phyloP scores from a whole-genome alignment of 2,329 filamentous ascomycete species.

The Ophiosphaerella herpotricha region DNA sequence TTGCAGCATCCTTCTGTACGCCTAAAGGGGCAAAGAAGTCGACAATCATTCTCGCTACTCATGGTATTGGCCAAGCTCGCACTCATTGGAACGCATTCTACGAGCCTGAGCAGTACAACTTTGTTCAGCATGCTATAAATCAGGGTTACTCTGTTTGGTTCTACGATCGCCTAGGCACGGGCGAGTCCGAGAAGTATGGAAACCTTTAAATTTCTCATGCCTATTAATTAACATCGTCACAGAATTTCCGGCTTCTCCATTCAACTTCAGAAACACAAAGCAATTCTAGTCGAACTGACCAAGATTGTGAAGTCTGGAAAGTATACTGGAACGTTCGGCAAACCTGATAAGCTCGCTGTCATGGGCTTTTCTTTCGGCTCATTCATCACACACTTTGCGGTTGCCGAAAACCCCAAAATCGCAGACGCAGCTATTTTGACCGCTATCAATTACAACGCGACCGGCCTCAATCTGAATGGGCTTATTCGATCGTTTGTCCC shows the following conservation, averaged over 20 bases:
- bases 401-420: conserved; percentile 18
- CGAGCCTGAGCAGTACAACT: conserved; percentile 37
- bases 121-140: conserved; percentile 36
- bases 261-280: conserved; percentile 12
- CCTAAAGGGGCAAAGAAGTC: conserved; percentile 19
- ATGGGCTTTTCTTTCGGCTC: conserved; percentile 36
- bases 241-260: conserved; percentile 4
- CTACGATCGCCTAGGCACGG: conserved; percentile 45
- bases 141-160: conserved; percentile 43
- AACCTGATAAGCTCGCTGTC: conserved; percentile 24
- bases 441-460: conserved; percentile 22
- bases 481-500: conserved; percentile 21
- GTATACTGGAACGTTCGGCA: conserved; percentile 20
- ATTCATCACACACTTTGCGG: conserved; percentile 23
- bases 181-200: conserved; percentile 31
- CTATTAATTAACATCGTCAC: not conserved
- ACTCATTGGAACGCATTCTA: conserved; percentile 41
- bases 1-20: conserved; percentile 19
- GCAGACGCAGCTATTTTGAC: conserved; percentile 27
- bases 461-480: conserved; percentile 12
- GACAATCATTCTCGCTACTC: conserved; percentile 38
- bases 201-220: no score
- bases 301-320: conserved; percentile 19
- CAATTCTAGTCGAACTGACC: conserved; percentile 20
- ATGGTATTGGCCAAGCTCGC: conserved; percentile 37